Evolutionary conservation across 441 rosid genomes (phyloP), one percentile per base, ranked within the genome.

Genomic region (Pelargonium myrrhifolium): DNA sequence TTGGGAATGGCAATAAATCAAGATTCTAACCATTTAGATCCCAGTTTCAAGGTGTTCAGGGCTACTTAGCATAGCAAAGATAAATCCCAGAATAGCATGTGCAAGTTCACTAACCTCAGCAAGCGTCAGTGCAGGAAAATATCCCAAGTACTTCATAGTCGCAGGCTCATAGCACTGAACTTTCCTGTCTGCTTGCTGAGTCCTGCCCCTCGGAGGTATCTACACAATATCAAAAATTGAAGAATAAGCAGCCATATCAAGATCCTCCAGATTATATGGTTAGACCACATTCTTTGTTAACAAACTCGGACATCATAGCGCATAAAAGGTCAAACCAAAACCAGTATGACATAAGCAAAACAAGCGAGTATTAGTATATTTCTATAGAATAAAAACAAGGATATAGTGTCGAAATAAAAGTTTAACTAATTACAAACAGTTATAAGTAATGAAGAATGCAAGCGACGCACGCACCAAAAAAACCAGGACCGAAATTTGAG

Each of bases 161-260:
- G 99, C 98, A 68, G 99, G 99, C 77, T 94, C 99, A 64, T 94
- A 94, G 76, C 99, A 94, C 72, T 86, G 98, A 75, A 92, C 96
- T 77, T 83, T 94, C 71, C 82, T 84, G 51, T 94, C 99, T 0
- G 86, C 80, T 77, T 87, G 97, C 70, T 84, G 94, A 5, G 87
- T 75, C 84, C 96, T 83, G 71, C 96, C 98, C 79, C 96, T 87
- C 0, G 99, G 92, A 79, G 99, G 99, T 65, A 94, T 80, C 99
- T 94, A 77, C 77, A 61, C 51, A 66, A 28, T 8, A 42, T 55
- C 62, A 71, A 40, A 37, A 4, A 42, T n/a, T 17, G 47, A 35
- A 20, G 20, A 55, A 67, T 10, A n/a, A 24, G 20, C 71, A 71
- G 40, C 37, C 15, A 70, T 35, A 42, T 21, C 56, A 0, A 49